Conservation (phyloP, 2,329 filamentous ascomycete genomes). For the Trichoderma brevicompactum region DNA sequence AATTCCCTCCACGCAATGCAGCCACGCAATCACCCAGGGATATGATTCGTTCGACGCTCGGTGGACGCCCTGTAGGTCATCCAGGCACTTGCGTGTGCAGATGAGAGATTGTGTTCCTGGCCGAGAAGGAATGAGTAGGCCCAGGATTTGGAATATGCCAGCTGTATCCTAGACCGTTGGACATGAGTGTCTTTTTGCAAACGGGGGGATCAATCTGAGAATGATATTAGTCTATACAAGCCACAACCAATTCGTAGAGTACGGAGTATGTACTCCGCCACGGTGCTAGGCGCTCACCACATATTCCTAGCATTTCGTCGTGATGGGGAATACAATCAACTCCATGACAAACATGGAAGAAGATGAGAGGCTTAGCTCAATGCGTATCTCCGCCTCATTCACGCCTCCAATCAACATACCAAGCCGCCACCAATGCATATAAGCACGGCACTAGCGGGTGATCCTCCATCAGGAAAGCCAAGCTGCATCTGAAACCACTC, state of each 20-base stretch:
- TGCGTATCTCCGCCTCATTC: slow-evolving; percentile 7
- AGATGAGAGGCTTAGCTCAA: not conserved
- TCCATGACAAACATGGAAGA: not conserved
- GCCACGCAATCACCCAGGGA: not conserved
- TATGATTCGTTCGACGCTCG: not conserved
- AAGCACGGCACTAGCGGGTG: slow-evolving; percentile 8
- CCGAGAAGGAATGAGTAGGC: not conserved
- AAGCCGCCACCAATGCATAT: slow-evolving; percentile 11
- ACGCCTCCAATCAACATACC: not conserved
- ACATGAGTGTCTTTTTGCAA: not conserved
- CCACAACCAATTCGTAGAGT: not conserved
- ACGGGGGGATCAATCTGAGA: not conserved
- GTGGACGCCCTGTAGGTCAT: not conserved
- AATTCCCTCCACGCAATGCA: not conserved
- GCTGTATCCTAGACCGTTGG: not conserved
- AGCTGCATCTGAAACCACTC: slow-evolving; percentile 4
- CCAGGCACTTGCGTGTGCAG: not conserved
- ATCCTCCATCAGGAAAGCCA: slow-evolving; percentile 16
- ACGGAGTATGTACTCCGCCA: not conserved
- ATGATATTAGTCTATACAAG: not conserved
- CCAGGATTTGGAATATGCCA: not conserved
- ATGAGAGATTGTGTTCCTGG: not conserved
- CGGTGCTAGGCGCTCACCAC: not conserved
- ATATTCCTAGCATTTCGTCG: not conserved
- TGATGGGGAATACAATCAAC: not conserved